Base-by-base conservation (phyloP, 768 basidiomycete genomes). In the Pisolithus microcarpus region DNA sequence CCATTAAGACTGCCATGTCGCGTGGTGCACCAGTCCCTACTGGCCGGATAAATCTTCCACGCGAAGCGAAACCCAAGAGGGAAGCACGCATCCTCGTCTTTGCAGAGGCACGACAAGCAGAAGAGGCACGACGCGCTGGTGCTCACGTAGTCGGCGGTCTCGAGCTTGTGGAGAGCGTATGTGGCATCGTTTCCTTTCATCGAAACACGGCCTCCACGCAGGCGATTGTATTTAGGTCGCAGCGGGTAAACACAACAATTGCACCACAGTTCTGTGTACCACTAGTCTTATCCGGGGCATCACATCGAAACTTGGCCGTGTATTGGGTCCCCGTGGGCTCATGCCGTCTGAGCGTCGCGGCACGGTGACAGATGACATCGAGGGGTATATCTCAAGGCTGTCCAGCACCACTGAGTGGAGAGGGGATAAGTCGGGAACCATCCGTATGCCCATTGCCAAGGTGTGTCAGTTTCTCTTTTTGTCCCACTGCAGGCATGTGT, bases 291-390 rank as follows among this genome's bases (percentile, higher is more conserved):
- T 92, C 49, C 78, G 81, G 42, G 69, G 82, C 30, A 89, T 98
- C 54, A 84, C 86, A 11, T 82, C 87, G 5, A 84, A 79, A 61
- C 76, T 98, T 2, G 93, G 82, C 66, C 71, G 89, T 71, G 70
- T 86, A 67, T 72, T 88, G 69, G 82, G 95, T 59, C 94, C 92
- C 38, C 81, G 90, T 48, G 95, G 95, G 50, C 71, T 98, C 42
- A 96, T 99, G 94, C 96, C 96, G 10, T 87, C 89, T 7, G 90
- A 87, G 55, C 84, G 93, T 65, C 79, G 93, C 51, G 96, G 96
- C 5, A 94, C 94, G 1, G 95, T 98, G 18, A 90, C 91, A 1
- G 88, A 92, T 46, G 91, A 97, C 53, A 75, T 97, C 38, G 84
- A 76, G 13, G 82, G 82, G 11, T 94, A 87, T 56, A 82, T 99